Evolutionary conservation across 1,139 yeast genomes (phyloP), one percentile per base, ranked within the genome.

Genomic region (Taphrina communis): DNA sequence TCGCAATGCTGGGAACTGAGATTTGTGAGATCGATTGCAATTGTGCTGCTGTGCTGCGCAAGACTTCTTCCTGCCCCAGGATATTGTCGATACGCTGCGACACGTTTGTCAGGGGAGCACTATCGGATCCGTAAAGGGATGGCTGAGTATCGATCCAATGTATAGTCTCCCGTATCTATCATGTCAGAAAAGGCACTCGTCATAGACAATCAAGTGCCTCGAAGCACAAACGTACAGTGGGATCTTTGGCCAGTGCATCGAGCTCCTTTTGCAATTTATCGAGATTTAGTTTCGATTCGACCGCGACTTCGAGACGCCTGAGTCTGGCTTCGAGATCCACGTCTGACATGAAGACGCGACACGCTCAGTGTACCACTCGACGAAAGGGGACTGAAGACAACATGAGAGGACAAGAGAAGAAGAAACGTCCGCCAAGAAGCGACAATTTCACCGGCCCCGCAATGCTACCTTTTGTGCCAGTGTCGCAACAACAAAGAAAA

Each of bases 141-240:
- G 58, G 58, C 19, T 53, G 25, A 6, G 25, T 17, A 9, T 53
- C 42, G 3, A 53, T 53, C 44, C 42, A 17, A 17, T 53, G 58
- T 17, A 53, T 8, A 8, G 44, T 53, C 58, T 53, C 58, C 2
- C 58, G 41, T n/a, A 53, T 53, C 58, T 53, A 35, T 14, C 19
- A 51, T 14, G 36, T 31, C 35, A 51, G 39, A 19, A 14, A n/a
- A 31, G n/a, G 38, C 8, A 11, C 5, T 11, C 11, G 42, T 6
- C 42, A 9, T 14, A 39, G 42, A 39, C 42, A 39, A 11, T 9
- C 11, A 11, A 11, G 14, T 39, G 42, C 14, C 2, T 39, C 42
- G 11, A 42, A 31, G 41, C 38, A 19, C 12, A 17, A 8, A 25
- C 58, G 8, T 53, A 53, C 58, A 6, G 42, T 53, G 7, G 58